These are phyloP conservation scores for Diaporthe ampelina DNA, from an alignment of 2,329 filamentous ascomycete species.

Conservation along the genomic window DNA sequence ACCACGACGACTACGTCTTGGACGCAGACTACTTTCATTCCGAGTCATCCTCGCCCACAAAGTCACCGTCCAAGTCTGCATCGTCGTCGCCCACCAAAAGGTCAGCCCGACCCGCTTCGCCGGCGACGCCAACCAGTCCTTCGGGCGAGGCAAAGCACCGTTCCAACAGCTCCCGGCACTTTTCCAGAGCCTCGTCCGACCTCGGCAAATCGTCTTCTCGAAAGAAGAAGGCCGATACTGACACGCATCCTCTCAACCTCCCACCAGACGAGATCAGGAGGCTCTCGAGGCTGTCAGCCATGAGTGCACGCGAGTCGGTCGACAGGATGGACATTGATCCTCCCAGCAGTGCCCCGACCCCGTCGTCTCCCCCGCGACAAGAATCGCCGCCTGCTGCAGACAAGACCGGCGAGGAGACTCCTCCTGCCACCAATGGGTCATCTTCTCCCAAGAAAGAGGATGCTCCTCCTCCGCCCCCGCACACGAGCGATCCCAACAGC, in stretches of 20 bases:
- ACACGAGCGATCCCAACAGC: constrained; percentile 74
- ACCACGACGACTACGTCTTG: constrained; percentile 51
- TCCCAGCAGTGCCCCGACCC: constrained; percentile 60
- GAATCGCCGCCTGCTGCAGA: constrained; percentile 57
- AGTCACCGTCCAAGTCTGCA: constrained; percentile 47
- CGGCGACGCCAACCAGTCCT: constrained; percentile 49
- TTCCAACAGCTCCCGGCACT: constrained; percentile 56
- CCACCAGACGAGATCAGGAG: constrained; percentile 90
- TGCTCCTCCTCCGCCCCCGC: constrained; percentile 78
- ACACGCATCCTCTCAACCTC: constrained; percentile 90
- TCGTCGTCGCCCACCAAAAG: constrained; percentile 56
- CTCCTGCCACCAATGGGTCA: constrained; percentile 65
- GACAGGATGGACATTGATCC: constrained; percentile 79
- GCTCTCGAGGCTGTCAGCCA: constrained; percentile 75
- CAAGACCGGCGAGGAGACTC: constrained; percentile 59
- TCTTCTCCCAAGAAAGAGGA: constrained; percentile 60
- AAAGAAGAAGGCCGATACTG: constrained; percentile 71
- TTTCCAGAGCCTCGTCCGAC: constrained; percentile 63
- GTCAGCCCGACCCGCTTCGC: constrained; percentile 50
- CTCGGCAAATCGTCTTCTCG: constrained; percentile 60
- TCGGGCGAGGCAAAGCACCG: constrained; percentile 51
- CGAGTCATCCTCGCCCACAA: constrained; percentile 51
- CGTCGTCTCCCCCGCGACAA: constrained; percentile 67
- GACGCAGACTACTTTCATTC: constrained; percentile 50
- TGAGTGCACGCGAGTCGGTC: constrained; percentile 70